Evolutionary conservation across 2,329 filamentous ascomycete species (phyloP).

Genomic region (Thielaviopsis euricoi): DNA sequence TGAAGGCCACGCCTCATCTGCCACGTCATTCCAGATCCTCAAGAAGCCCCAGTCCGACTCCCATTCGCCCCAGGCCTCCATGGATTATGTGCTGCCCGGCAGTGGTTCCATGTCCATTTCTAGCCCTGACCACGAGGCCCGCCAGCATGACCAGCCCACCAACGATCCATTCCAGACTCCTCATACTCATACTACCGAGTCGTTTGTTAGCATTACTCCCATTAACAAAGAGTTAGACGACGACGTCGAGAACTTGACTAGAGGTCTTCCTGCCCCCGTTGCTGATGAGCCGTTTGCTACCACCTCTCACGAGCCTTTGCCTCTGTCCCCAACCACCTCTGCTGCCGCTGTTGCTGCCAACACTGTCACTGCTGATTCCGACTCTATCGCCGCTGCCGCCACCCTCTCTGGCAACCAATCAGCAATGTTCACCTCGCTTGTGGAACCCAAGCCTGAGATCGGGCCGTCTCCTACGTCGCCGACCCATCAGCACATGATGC

Average conservation of each 20-base stretch:
- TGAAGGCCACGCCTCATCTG: conserved; percentile 18
- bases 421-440: conserved; percentile 5
- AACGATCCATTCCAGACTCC: conserved; percentile 20
- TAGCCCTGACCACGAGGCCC: conserved; percentile 28
- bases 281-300: conserved; percentile 1
- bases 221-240: conserved; percentile 10
- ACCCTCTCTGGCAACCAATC: conserved; percentile 1
- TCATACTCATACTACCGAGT: conserved; percentile 9
- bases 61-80: conserved; percentile 22
- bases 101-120: conserved; percentile 25
- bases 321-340: not conserved
- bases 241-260: conserved; percentile 2
- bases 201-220: conserved; percentile 8
- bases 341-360: not conserved
- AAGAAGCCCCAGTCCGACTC: conserved; percentile 30
- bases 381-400: not conserved
- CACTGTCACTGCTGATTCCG: not conserved
- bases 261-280: not conserved
- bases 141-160: conserved; percentile 21
- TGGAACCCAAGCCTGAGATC: conserved; percentile 11
- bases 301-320: not conserved
- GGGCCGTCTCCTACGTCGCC: conserved; percentile 3
- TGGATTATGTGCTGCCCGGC: conserved; percentile 24
- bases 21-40: conserved; percentile 29
- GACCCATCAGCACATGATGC: not conserved